These are phyloP conservation scores for Penicillium sp. DNA, from an alignment of 2,329 filamentous ascomycete genomes.

Conservation along the genomic window DNA sequence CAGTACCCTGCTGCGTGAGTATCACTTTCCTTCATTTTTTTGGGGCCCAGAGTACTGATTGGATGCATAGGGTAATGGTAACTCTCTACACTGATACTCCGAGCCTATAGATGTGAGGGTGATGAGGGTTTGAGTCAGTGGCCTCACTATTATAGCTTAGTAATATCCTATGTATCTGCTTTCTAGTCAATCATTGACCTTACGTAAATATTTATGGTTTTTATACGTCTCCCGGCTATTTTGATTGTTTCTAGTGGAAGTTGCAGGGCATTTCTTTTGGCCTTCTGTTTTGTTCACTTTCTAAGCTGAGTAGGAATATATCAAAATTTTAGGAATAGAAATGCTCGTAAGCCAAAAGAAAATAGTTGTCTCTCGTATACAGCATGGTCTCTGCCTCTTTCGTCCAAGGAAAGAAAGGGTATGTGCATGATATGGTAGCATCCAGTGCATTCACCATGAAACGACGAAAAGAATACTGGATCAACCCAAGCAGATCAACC, in stretches of 20 bases:
- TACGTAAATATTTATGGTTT: too few species aligned
- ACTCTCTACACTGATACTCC: background rate
- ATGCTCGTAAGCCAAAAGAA: background rate
- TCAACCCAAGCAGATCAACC: background rate
- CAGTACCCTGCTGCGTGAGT: conserved; percentile 3
- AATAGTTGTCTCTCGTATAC: background rate
- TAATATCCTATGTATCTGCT: too few species aligned
- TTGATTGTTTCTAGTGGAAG: background rate
- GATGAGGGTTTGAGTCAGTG: background rate
- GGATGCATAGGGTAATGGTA: background rate
- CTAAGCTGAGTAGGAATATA: background rate
- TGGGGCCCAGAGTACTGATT: background rate
- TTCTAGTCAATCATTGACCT: too few species aligned
- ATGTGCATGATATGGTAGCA: background rate
- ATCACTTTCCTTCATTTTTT: background rate
- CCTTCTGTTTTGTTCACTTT: background rate
- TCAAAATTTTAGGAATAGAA: background rate
- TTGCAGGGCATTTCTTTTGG: background rate
- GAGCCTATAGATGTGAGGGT: background rate
- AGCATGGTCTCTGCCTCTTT: background rate
- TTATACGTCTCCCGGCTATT: too few species aligned
- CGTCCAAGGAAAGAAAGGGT: background rate
- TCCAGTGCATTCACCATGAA: background rate
- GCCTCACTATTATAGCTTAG: background rate
- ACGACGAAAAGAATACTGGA: background rate